Base-by-base conservation (phyloP, 176 grass and related monocot genomes). In the Lolium multiflorum region DNA sequence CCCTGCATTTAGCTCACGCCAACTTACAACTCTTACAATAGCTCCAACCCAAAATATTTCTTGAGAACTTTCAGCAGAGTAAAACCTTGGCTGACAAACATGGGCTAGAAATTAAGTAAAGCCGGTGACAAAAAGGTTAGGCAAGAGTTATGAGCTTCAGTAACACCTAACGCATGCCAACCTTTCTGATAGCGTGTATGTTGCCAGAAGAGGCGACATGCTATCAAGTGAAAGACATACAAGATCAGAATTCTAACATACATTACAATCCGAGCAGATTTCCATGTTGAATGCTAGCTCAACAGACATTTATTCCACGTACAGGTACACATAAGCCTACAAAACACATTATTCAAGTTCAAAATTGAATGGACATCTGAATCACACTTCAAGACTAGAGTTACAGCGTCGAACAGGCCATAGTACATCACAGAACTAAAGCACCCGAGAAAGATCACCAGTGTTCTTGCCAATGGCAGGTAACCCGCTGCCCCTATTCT, bases 281-380 rank as follows among this genome's bases (percentile, higher is more conserved):
- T 4, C 13, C 38, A 74, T 46, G 11, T 43, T 17, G 24, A 44
- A 47, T 56, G 31, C 71, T 78, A 77, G 52, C 63, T 80, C 76
- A 74, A 69, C n/a, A 50, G 8, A 61, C 61, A 86, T 86, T 86
- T 87, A 90, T 87, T 90, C 61, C 73, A 83, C 55, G 18, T 79
- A 72, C 7, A 17, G 21, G 11, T 82, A 46, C 55, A 74, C 15
- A 67, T 64, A 72, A 73, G 52, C 46, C 71, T 83, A 83, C 65
- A 87, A 70, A 87, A 77, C 38, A 79, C 37, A 87, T 81, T 84
- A 88, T 88, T 81, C 28, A 6, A 52, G 69, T 84, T 84, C 85
- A 91, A 88, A 88, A 88, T 91, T 91, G 72, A 88, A 88, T 71
- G n/a, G 80, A 76, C 75, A 55, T 28, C 77, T 88, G 69, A 76